Conservation (phyloP, 1,284 basidiomycete species). For the Naganishia cerealis region DNA sequence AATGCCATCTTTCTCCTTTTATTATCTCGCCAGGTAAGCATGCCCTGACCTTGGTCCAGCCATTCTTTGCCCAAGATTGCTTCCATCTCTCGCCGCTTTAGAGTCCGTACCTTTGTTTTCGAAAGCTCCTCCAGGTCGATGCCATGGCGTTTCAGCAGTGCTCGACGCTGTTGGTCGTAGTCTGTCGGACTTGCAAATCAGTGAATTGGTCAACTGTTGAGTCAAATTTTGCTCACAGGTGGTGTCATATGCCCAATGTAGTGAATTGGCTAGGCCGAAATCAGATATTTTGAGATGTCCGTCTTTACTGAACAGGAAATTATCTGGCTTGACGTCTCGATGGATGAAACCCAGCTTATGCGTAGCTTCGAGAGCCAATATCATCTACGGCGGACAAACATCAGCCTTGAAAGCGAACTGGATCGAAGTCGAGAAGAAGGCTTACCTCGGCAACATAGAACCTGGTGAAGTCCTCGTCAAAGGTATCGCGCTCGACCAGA, state of each 20-base stretch:
- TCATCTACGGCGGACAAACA: constrained; percentile 64
- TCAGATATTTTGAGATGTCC: constrained; percentile 94
- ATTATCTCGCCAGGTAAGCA: constrained; percentile 92
- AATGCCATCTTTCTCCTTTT: constrained; percentile 90
- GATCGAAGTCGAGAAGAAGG: not conserved
- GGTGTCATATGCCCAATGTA: constrained; percentile 74
- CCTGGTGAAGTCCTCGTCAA: constrained; percentile 86
- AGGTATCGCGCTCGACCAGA: constrained; percentile 88
- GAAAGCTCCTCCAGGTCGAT: constrained; percentile 82
- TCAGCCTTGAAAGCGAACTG: not conserved
- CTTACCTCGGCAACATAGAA: constrained; percentile 90
- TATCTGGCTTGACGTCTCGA: constrained; percentile 94
- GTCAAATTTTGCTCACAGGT: constrained; percentile 61
- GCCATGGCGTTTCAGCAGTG: constrained; percentile 86
- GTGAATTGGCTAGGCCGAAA: constrained; percentile 81
- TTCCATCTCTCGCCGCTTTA: constrained; percentile 76
- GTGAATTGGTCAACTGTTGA: not conserved
- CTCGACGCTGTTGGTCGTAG: constrained; percentile 88
- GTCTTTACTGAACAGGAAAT: constrained; percentile 88
- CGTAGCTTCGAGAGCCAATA: constrained; percentile 90
- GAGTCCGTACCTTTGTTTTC: constrained; percentile 67
- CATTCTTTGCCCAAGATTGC: constrained; percentile 68
- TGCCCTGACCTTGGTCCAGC: constrained; percentile 66
- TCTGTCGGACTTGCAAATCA: constrained; percentile 58
- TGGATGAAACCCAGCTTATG: constrained; percentile 95